Evolutionary conservation across 2,329 filamentous ascomycete genomes (phyloP), one percentile per base, ranked within the genome.

Genomic region (Monilinia laxa): DNA sequence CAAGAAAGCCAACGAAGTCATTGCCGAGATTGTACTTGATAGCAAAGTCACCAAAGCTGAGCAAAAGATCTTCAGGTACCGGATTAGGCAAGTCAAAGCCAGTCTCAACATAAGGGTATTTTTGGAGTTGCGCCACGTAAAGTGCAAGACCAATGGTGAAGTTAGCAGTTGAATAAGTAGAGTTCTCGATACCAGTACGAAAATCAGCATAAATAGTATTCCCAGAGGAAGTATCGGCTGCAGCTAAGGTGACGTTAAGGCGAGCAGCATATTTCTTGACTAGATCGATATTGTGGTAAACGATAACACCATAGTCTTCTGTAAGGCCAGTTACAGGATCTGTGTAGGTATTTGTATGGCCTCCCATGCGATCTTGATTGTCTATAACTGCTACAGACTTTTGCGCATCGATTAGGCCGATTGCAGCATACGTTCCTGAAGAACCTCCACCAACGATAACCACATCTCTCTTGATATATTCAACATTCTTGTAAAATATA

Each of bases 1-100:
- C 81, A 20, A 82, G 76, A 10, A 77, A 74, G n/a, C 75, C 77
- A 1, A 82, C 76, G 2, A 80, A 75, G 38, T 77, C 79, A 25
- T 77, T 72, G 3, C 55, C 55, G 6, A 85, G 73, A n/a, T 76
- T 72, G 72, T 73, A 70, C 52, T 73, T 73, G 20, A 65, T 53
- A 35, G 70, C 69, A 47, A 73, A 73, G 4, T 73, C 66, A 4
- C 68, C 71, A 57, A 69, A 73, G 9, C 68, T 64, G 20, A 73
- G 55, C 14, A 72, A 49, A 20, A 74, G 64, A 45, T 73, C 73
- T 25, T 49, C 47, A 4, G 70, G 71, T 5, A 74, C 67, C 28
- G 68, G 68, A 45, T 68, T 42, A 14, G 67, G 68, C 0, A 83
- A 74, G 28, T 81, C 79, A 67, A 81, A 82, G 11, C 81, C 81